Evolutionary conservation across 148 eudicot species (phyloP).

Genomic region (Polygonum maritimum): DNA sequence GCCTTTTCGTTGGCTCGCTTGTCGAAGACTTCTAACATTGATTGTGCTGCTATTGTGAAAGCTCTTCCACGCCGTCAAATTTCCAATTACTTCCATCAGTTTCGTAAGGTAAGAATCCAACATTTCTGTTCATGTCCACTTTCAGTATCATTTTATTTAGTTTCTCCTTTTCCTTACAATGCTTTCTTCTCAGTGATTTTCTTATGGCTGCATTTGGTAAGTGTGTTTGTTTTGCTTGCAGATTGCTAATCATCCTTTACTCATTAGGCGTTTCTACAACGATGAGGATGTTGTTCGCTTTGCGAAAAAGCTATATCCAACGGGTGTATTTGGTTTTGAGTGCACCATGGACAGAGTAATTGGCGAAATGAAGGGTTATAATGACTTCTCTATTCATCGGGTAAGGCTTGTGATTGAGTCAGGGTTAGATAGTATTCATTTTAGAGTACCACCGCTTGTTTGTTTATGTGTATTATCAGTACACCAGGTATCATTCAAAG

Average conservation of each 20-base stretch:
- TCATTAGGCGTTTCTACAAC: constrained; percentile 75
- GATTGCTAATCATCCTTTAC: constrained; percentile 97
- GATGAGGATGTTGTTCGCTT: constrained; percentile 67
- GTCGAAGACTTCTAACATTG: constrained; percentile 33
- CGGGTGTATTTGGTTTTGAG: constrained; percentile 89
- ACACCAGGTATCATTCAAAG: not conserved
- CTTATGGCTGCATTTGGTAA: not conserved
- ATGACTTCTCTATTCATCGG: constrained; percentile 82
- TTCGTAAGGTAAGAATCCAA: constrained; percentile 57
- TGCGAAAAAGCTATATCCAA: constrained; percentile 69
- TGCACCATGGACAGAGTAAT: constrained; percentile 85
- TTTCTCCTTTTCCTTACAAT: not conserved
- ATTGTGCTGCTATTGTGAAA: constrained; percentile 21
- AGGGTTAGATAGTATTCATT: not conserved
- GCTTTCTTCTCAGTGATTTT: not conserved
- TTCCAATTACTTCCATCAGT: constrained; percentile 88
- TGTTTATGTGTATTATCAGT: not conserved
- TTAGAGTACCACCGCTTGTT: not conserved
- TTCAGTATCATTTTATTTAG: not conserved
- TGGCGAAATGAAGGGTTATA: constrained; percentile 83
- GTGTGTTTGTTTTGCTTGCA: constrained; percentile 19
- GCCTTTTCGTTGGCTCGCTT: constrained; percentile 50
- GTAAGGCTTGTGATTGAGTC: constrained; percentile 27
- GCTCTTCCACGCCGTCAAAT: constrained; percentile 83
- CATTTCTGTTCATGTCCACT: not conserved